These are phyloP conservation scores for Tuber melanosporum DNA, from an alignment of 495 filamentous ascomycete species.

Conservation along the genomic window DNA sequence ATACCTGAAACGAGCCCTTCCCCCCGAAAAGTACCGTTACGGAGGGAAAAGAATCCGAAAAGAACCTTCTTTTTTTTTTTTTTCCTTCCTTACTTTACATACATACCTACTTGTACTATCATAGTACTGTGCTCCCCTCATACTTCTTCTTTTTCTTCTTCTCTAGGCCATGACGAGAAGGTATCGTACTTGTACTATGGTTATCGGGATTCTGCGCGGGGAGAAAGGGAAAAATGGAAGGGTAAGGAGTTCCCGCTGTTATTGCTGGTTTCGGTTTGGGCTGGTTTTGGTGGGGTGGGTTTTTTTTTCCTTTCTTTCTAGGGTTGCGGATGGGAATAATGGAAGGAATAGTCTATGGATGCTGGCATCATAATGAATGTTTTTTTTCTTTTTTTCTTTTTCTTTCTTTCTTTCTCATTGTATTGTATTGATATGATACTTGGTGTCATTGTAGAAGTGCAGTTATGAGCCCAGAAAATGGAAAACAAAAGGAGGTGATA, in stretches of 20 bases:
- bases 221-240: background rate
- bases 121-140: too few species aligned
- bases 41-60: background rate
- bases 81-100: background rate
- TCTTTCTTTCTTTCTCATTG: too few species aligned
- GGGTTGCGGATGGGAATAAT: background rate
- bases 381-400: too few species aligned
- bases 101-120: too few species aligned
- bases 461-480: too few species aligned
- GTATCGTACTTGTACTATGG: too few species aligned
- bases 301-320: background rate
- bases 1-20: background rate
- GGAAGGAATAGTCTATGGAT: background rate
- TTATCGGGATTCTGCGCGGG: background rate
- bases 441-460: too few species aligned
- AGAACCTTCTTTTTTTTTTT: background rate
- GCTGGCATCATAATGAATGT: background rate
- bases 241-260: background rate
- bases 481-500: too few species aligned
- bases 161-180: too few species aligned
- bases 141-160: too few species aligned
- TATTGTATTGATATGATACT: too few species aligned
- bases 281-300: too few species aligned
- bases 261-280: background rate
- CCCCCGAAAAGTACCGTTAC: background rate